phyloP scores from a whole-genome alignment of 345 rosid genomes.

The Pistacia vera region DNA sequence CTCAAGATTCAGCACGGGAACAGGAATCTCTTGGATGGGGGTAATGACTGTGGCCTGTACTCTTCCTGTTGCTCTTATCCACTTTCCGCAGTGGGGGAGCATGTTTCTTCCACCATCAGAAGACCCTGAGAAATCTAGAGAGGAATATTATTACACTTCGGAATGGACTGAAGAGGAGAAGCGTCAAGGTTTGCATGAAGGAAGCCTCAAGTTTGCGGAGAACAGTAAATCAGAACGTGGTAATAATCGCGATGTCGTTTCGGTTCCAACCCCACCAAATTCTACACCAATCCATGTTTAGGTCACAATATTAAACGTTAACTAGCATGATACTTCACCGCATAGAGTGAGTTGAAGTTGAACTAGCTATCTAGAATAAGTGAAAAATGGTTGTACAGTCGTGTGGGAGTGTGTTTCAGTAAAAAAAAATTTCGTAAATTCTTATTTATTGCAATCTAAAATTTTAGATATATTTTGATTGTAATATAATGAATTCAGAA shows the following conservation, averaged over 20 bases:
- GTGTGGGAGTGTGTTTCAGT: too few relatives aligned
- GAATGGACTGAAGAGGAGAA: conserved; percentile 80
- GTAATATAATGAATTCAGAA: neutral
- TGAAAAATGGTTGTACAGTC: neutral
- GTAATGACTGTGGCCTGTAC: conserved; percentile 61
- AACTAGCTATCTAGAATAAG: neutral
- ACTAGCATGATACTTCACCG: neutral
- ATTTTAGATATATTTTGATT: too few relatives aligned
- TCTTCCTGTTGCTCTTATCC: conserved; percentile 58
- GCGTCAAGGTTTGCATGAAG: conserved; percentile 54
- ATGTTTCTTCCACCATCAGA: conserved; percentile 64
- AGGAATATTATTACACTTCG: conserved; percentile 54
- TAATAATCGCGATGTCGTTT: conserved; percentile 27
- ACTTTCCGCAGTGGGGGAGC: conserved; percentile 89
- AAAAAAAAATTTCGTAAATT: too few relatives aligned
- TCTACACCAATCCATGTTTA: conserved; percentile 54
- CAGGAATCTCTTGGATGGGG: conserved; percentile 70
- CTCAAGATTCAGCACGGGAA: conserved; percentile 48
- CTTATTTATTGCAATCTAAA: too few relatives aligned
- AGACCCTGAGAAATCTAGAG: conserved; percentile 42
- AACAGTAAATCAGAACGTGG: conserved; percentile 77
- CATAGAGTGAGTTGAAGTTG: neutral
- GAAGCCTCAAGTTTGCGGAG: conserved; percentile 74
- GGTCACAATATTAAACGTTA: neutral
- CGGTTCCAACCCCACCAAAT: conserved; percentile 46